These are phyloP conservation scores for Arthrobotrys conoides DNA, from an alignment of 2,329 filamentous ascomycete genomes.

Conservation along the genomic window DNA sequence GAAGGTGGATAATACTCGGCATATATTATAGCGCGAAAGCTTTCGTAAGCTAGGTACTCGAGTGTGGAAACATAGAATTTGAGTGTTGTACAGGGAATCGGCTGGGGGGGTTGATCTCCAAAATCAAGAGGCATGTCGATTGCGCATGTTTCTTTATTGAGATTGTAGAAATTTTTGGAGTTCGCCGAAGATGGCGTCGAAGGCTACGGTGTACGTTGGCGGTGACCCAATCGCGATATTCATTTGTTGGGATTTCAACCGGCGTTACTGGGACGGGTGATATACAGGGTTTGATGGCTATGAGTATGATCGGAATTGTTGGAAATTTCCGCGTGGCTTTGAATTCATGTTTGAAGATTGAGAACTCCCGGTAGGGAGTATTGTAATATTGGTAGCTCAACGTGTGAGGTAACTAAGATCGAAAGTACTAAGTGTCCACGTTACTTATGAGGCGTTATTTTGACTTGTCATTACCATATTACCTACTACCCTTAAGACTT, in stretches of 20 bases:
- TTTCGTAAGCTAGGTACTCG: neutral
- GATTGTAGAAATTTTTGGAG: neutral
- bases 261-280: neutral
- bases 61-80: neutral
- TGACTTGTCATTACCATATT: too few species aligned
- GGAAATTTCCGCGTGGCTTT: neutral
- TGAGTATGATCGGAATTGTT: neutral
- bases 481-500: too few species aligned
- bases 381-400: neutral
- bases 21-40: neutral
- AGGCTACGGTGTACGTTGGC: neutral
- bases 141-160: neutral
- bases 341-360: neutral
- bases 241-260: neutral
- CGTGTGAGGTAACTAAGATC: neutral
- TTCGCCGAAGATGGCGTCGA: constrained; percentile 5
- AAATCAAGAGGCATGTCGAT: neutral
- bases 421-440: too few species aligned
- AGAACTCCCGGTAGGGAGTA: neutral
- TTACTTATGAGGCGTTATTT: too few species aligned
- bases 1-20: neutral
- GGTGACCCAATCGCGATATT: neutral
- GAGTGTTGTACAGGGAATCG: neutral
- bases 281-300: neutral
- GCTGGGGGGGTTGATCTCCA: too few species aligned